Base-by-base conservation (phyloP, 1,284 basidiomycete species). In the Apiotrichum laibachii region DNA sequence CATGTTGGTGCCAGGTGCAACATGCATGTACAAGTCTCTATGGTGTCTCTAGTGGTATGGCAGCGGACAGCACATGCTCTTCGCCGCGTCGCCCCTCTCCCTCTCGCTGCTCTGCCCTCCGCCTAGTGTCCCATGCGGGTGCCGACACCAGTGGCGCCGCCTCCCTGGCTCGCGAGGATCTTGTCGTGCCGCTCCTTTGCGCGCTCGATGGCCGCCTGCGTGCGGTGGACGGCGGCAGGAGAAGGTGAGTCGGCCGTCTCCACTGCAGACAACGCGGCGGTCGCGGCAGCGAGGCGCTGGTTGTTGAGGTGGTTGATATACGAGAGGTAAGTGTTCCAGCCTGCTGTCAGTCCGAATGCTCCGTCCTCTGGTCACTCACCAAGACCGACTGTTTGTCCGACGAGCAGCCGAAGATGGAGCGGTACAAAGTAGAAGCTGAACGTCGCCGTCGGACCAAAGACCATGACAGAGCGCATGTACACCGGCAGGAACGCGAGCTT, bases 381-480 rank as follows among this genome's bases (percentile, higher is more conserved):
- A 56, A 93, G 80, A 58, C 86, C 88, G 55, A 93, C 89, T 18
- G 87, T 83, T 68, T 90, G 85, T 22, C 91, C 83, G n/a, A 88
- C 81, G 12, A 88, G 81, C 61, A 92, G 86, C 19, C 90, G 85
- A 55, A 90, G 80, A 67, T 91, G 89, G 4, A 83, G 83, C 0
- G 90, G 91, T 0, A 92, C 83, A 54, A 92, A 42, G 10, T 85
- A 80, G 70, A 92, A 92, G 79, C 92, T 92, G 80, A 91, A 79
- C 56, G 89, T 72, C 71, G 92, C 90, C 0, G 89, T 85, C 0
- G 90, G 90, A 47, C 87, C 82, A 72, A 88, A 92, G 12, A 91
- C 88, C n/a, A 79, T 82, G 18, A 73, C 61, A 1, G 67, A 66
- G 60, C 70, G 69, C 18, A 67, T 63, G 67, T 71, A 72, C 18